Evolutionary conservation across 2,329 filamentous ascomycete genomes (phyloP), one percentile per base, ranked within the genome.

Genomic region (Endocalyx cinctus): DNA sequence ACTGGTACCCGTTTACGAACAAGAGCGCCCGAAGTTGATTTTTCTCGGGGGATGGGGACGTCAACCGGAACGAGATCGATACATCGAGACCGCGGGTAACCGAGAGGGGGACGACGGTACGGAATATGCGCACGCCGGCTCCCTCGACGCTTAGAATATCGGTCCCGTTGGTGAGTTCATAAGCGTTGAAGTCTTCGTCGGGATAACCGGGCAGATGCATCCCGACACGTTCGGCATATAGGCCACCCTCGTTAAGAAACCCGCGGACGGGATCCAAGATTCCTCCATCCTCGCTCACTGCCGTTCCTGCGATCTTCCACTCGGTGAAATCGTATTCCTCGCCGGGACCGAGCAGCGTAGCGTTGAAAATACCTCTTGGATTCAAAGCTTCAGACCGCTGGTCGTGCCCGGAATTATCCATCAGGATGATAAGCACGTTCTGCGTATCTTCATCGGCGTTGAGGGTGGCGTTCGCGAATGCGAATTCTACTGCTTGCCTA

Each of bases 1-100:
- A 81, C 47, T 80, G 76, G 45, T 80, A 82, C 0, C 77, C 77
- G 35, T 82, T 82, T n/a, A 81, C 67, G 35, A 76, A 81, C 3
- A 82, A 51, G 45, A 77, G 66, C 0, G 68, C 71, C 10, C 77
- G 64, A 4, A 64, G 42, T 13, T 51, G 56, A 43, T 65, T 64
- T 0, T 64, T 62, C 12, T 58, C 55, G 5, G 62, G 59, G 0
- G 58, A 53, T 0, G 67, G 60, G 0, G 71, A 68, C 0, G 63
- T 65, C 3, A 81, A 56, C 3, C 66, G 59, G 46, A 81, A 74
- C 0, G 72, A 72, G 18, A 81, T 62, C 0, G 72, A 72, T 0
- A 77, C 69, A 35, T 81, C 77, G 0, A 76, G 49, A 0, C 66
- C 67, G 1, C 52, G 41, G 0, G 74, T 72, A 0, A 81, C 58